Evolutionary conservation across 2,329 filamentous ascomycete species (phyloP).

Genomic region (Cladophialophora yegresii): DNA sequence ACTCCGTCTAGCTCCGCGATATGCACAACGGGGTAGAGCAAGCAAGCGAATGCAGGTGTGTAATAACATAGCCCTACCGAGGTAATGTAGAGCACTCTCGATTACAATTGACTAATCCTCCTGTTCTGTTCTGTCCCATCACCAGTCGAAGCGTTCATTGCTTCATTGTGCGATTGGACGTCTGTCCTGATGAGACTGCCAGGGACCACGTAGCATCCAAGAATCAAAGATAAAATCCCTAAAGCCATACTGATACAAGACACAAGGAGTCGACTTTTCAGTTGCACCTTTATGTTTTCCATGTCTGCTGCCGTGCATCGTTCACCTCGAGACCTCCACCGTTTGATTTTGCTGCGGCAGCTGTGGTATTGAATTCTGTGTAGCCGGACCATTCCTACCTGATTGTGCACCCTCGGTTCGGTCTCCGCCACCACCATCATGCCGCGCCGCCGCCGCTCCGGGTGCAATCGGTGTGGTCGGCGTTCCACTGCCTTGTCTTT

Average conservation of each 20-base stretch:
- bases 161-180: not conserved
- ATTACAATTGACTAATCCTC: not conserved
- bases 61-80: not conserved
- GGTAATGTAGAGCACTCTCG: not conserved
- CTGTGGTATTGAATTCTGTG: slow-evolving; percentile 5
- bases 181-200: not conserved
- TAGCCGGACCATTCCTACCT: slow-evolving; percentile 6
- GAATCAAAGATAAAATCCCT: not conserved
- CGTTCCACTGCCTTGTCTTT: slow-evolving; percentile 23
- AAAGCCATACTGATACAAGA: not conserved
- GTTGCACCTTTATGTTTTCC: not conserved
- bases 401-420: not conserved
- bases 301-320: not conserved
- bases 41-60: not conserved
- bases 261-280: not conserved
- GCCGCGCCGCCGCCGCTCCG: slow-evolving; percentile 3
- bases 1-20: not conserved
- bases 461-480: slow-evolving; percentile 18
- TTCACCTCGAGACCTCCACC: slow-evolving; percentile 26
- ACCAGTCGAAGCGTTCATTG: not conserved
- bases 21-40: not conserved
- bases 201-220: not conserved
- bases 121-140: not conserved
- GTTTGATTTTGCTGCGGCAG: slow-evolving; percentile 14
- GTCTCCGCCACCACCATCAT: slow-evolving; percentile 15